Evolutionary conservation across 768 basidiomycete genomes (phyloP).

Genomic region (Leccinum arenicola): DNA sequence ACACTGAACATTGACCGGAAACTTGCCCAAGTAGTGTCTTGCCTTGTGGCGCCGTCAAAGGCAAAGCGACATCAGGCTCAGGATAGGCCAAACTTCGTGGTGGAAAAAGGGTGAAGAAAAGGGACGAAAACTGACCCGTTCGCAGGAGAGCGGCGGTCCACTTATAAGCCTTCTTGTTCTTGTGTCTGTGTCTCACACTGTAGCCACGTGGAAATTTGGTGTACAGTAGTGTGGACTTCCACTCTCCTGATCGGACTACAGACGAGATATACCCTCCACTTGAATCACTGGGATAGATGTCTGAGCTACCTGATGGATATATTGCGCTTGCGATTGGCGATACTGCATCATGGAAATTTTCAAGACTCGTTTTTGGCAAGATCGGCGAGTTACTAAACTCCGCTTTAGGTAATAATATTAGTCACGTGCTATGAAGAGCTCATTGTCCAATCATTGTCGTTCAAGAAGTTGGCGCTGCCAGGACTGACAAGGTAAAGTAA

Average conservation of each 20-base stretch:
- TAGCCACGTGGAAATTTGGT: background rate
- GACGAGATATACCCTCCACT: too few species aligned
- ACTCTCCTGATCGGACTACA: background rate
- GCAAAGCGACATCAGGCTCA: background rate
- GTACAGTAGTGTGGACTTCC: background rate
- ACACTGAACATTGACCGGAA: background rate
- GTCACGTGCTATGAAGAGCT: too few species aligned
- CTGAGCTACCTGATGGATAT: background rate
- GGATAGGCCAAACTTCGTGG: background rate
- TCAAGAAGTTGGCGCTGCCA: too few species aligned
- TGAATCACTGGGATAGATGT: too few species aligned
- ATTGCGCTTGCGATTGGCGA: background rate
- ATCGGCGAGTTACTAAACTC: background rate
- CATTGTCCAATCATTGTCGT: too few species aligned
- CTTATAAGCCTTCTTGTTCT: background rate
- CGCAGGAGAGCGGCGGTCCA: background rate
- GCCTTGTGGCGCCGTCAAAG: background rate
- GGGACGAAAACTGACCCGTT: background rate
- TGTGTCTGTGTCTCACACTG: background rate
- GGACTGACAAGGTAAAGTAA: too few species aligned
- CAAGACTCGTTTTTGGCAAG: background rate
- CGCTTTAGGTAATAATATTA: too few species aligned
- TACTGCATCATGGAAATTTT: background rate
- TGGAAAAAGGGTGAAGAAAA: background rate
- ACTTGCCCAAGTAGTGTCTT: background rate